Percentiles rank a stretch among this genome's conserved stretches.
Conservation (phyloP, 805 yeast species). For the Lachancea lanzarotensis region DNA sequence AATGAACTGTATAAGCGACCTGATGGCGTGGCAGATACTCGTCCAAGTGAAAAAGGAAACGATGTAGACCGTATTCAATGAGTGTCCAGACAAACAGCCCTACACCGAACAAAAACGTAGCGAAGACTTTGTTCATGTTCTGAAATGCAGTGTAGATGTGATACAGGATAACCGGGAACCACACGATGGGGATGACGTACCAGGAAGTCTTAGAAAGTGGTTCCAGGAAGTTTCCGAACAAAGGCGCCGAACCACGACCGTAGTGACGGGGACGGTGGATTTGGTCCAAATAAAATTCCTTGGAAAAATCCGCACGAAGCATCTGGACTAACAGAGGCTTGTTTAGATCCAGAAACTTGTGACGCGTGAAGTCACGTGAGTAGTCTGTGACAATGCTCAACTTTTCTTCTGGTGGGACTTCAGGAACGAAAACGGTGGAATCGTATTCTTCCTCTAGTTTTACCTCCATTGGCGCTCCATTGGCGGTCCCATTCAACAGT, state of each 20-base stretch:
- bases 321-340: constrained; percentile 81
- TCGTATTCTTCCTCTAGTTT: constrained; percentile 41
- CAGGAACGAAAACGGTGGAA: constrained; percentile 47
- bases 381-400: constrained; percentile 76
- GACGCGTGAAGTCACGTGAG: constrained; percentile 59
- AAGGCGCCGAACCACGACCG: constrained; percentile 93
- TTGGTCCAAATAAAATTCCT: constrained; percentile 89
- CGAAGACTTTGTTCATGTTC: constrained; percentile 38
- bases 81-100: constrained; percentile 95
- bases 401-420: constrained; percentile 67
- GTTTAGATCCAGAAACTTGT: constrained; percentile 79
- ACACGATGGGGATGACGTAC: constrained; percentile 82
- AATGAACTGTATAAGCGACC: constrained; percentile 71
- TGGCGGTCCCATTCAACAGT: constrained; percentile 51
- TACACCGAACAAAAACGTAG: constrained; percentile 55
- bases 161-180: constrained; percentile 77
- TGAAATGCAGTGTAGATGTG: constrained; percentile 54
- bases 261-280: constrained; percentile 98
- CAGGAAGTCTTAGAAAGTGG: constrained; percentile 89
- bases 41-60: constrained; percentile 92
- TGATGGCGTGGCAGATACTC: constrained; percentile 76
- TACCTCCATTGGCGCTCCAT: constrained; percentile 47
- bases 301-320: constrained; percentile 63
- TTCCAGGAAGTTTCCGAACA: constrained; percentile 92
- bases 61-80: constrained; percentile 79